A percentile compares a stretch with the other conserved stretches of the same genome.
These are phyloP conservation scores for Thermothelomyces thermophilus DNA, from an alignment of 2,329 filamentous ascomycete genomes.

Conservation along the genomic window DNA sequence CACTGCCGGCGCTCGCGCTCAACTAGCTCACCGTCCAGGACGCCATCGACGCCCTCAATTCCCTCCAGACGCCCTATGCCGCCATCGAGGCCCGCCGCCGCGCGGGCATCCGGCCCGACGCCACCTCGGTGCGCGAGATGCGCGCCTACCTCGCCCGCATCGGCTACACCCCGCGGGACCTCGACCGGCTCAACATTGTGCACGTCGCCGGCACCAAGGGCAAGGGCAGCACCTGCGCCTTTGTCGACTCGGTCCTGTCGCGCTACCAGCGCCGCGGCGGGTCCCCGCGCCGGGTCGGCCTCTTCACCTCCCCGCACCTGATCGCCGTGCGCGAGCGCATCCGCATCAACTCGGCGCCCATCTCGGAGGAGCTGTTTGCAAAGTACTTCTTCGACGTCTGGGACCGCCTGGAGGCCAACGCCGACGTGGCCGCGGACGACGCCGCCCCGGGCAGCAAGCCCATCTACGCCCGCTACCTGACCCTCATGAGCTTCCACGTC, in stretches of 20 bases:
- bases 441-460: slow-evolving; percentile 37
- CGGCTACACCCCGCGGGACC: slow-evolving; percentile 57
- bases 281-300: slow-evolving; percentile 45
- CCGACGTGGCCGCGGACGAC: slow-evolving; percentile 29
- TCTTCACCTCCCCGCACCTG: slow-evolving; percentile 65
- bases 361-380: slow-evolving; percentile 53
- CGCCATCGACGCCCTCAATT: slow-evolving; percentile 59
- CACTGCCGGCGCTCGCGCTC: neutral
- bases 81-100: slow-evolving; percentile 72
- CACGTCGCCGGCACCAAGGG: slow-evolving; percentile 73
- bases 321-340: slow-evolving; percentile 62
- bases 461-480: slow-evolving; percentile 56
- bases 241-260: slow-evolving; percentile 55
- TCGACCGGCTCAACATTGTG: slow-evolving; percentile 58
- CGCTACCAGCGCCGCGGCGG: slow-evolving; percentile 37
- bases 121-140: slow-evolving; percentile 73
- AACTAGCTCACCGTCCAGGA: slow-evolving; percentile 47
- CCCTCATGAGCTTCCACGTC: slow-evolving; percentile 60
- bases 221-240: slow-evolving; percentile 67
- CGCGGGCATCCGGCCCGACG: slow-evolving; percentile 64
- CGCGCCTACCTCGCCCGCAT: slow-evolving; percentile 68
- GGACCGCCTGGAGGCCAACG: slow-evolving; percentile 44
- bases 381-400: slow-evolving; percentile 64
- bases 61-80: slow-evolving; percentile 81
- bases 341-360: slow-evolving; percentile 51